These are phyloP conservation scores for Mortierella alpina DNA, from an alignment of 192 early-diverging fungal species.

Conservation along the genomic window DNA sequence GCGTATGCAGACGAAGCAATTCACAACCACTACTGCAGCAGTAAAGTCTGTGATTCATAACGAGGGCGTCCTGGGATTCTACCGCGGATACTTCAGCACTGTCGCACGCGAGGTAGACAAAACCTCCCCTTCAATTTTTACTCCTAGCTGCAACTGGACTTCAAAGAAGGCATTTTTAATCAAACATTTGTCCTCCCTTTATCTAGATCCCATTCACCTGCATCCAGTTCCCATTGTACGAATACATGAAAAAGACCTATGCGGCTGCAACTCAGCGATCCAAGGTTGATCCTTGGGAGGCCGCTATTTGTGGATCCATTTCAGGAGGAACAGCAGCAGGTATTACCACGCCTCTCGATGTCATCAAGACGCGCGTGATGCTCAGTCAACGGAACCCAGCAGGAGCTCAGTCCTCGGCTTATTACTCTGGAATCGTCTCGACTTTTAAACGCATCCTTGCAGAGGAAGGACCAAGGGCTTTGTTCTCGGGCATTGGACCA, in stretches of 20 bases:
- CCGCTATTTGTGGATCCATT: slow-evolving; percentile 86
- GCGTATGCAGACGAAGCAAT: slow-evolving; percentile 92
- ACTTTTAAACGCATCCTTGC: slow-evolving; percentile 80
- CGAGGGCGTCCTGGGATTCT: slow-evolving; percentile 89
- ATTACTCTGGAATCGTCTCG: slow-evolving; percentile 74
- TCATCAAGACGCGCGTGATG: slow-evolving; percentile 97
- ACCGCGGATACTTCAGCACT: slow-evolving; percentile 91
- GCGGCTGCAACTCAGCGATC: slow-evolving; percentile 57
- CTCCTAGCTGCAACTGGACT: neutral
- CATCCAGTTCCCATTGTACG: slow-evolving; percentile 97
- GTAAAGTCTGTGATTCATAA: slow-evolving; percentile 69
- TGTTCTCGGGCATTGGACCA: slow-evolving; percentile 93
- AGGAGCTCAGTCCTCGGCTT: slow-evolving; percentile 51
- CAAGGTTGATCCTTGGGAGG: slow-evolving; percentile 78
- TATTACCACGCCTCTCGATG: slow-evolving; percentile 94
- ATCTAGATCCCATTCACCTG: slow-evolving; percentile 92
- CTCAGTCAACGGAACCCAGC: slow-evolving; percentile 71
- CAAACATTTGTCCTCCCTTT: neutral
- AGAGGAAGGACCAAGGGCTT: slow-evolving; percentile 80
- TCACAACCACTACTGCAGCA: slow-evolving; percentile 68
- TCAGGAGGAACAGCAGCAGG: slow-evolving; percentile 92
- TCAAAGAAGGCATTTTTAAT: neutral
- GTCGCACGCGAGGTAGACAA: slow-evolving; percentile 84
- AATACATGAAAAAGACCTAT: slow-evolving; percentile 80
- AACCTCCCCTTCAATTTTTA: neutral